Base-by-base conservation (phyloP, 2,329 filamentous ascomycete species). In the Xylariales sp. region DNA sequence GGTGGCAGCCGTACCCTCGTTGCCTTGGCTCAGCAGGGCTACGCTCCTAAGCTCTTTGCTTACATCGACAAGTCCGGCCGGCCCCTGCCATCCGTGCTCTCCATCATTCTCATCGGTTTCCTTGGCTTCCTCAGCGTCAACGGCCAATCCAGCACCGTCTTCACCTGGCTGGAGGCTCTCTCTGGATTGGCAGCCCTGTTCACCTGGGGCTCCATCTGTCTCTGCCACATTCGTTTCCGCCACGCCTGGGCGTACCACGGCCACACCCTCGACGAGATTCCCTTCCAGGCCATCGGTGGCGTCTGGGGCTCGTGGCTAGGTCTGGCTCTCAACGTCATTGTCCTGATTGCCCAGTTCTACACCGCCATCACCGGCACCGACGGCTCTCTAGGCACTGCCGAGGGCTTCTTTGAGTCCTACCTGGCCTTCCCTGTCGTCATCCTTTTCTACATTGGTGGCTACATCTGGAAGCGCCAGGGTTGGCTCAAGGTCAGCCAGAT, bases 171-270 rank as follows among this genome's bases (percentile, higher is more conserved):
- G 4, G 68, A 77, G 18, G 76, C 81, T 7, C 63, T 86, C 13
- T 83, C 79, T 0, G 81, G 78, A 36, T 65, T 86, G 5, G 74
- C 76, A 10, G 74, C 78, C 11, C 67, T 86, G 29, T 84, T 83
- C 56, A 80, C 80, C 10, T 87, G 81, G 81, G 80, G 73, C 14
- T 82, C 76, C 27, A 83, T 85, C 49, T 84, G 80, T 50, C 61
- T 82, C 4, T 70, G 78, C 3, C 83, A 86, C 50, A 83, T 86
- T 52, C 78, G 82, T 15, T 84, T 85, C 69, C 78, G 82, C 24
- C 52, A 59, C 3, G 82, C 80, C 0, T 86, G 81, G 82, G 66
- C 62, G 18, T 58, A 67, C 19, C 70, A 81, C 28, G 76, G 79
- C n/a, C 78, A 79, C 55, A 74, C 69, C 3, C 56, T 83, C 2